phyloP scores from a whole-genome alignment of 371 early-diverging fungal species.

The Circinella minor region DNA sequence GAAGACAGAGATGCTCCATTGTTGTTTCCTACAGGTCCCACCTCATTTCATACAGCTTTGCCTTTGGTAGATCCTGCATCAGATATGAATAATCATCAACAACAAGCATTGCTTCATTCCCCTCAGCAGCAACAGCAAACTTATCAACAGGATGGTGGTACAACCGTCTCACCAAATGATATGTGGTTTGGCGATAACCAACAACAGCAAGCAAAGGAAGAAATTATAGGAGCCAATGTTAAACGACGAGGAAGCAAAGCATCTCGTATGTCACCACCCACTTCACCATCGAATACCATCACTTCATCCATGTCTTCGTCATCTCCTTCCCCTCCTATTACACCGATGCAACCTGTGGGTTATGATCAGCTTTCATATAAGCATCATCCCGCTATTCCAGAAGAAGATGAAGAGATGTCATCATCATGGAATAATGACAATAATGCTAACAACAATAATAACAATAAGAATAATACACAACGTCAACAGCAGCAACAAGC shows the following conservation, averaged over 20 bases:
- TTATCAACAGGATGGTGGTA: not conserved
- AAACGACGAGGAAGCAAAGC: slow-evolving; percentile 12
- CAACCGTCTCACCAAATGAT: slow-evolving; percentile 1
- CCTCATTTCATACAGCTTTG: slow-evolving; percentile 1
- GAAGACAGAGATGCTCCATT: slow-evolving; percentile 17
- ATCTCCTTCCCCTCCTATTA: slow-evolving; percentile 47
- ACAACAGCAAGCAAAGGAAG: slow-evolving; percentile 4
- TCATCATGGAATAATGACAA: slow-evolving; percentile 1
- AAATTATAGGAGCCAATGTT: not conserved
- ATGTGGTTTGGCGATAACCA: slow-evolving; percentile 11
- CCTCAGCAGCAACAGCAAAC: slow-evolving; percentile 9
- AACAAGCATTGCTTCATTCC: slow-evolving; percentile 12
- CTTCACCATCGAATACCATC: slow-evolving; percentile 34
- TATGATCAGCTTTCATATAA: slow-evolving; percentile 7
- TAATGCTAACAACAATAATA: slow-evolving; percentile 21
- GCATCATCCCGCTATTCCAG: slow-evolving; percentile 51
- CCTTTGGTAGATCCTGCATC: not conserved
- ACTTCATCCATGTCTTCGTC: slow-evolving; percentile 31
- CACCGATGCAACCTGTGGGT: slow-evolving; percentile 26
- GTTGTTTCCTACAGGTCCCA: slow-evolving; percentile 12
- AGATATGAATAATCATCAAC: not conserved
- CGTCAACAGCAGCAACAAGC: not conserved
- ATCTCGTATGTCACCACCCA: slow-evolving; percentile 23
- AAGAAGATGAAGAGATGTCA: slow-evolving; percentile 52
- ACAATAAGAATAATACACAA: slow-evolving; percentile 17